Conservation (phyloP, 2,329 filamentous ascomycete genomes). For the Fusarium paranaense region DNA sequence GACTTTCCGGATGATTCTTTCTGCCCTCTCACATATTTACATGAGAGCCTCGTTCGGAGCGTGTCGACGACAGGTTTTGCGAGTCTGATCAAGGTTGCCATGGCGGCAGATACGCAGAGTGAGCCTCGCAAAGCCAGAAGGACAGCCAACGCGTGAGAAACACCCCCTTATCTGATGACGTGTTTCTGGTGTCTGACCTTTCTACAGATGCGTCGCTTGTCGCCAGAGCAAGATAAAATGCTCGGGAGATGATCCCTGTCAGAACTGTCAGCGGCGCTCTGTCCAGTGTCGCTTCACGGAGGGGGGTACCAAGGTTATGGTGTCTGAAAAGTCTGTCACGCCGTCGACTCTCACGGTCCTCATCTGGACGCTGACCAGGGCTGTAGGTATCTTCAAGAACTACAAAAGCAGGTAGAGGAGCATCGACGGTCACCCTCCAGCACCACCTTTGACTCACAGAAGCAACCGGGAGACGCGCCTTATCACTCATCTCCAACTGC, state of each 20-base stretch:
- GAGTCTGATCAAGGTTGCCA: neutral
- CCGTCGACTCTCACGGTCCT: neutral
- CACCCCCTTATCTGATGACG: neutral
- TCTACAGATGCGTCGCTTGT: conserved; percentile 46
- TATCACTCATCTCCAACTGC: conserved; percentile 23
- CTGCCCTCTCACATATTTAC: neutral
- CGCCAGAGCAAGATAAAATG: conserved; percentile 52
- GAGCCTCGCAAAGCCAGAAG: conserved; percentile 38
- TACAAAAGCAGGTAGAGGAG: conserved; percentile 38
- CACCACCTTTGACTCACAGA: conserved; percentile 2
- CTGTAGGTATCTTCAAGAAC: conserved; percentile 41
- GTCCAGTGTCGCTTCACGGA: conserved; percentile 49
- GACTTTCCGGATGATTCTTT: neutral
- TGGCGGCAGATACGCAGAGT: conserved; percentile 23
- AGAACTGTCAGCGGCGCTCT: conserved; percentile 47
- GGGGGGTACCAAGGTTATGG: conserved; percentile 44
- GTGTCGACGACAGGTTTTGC: neutral
- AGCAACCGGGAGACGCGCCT: neutral
- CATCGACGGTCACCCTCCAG: conserved; percentile 20
- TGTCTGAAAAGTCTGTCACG: conserved; percentile 47
- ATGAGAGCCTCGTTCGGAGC: neutral
- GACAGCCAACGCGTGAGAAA: conserved; percentile 45
- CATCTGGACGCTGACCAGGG: conserved; percentile 6
- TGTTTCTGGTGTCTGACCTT: neutral
- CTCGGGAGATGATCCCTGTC: conserved; percentile 48